These are phyloP conservation scores for Leonotis leonurus DNA, from an alignment of 257 asterid genomes.

Conservation along the genomic window DNA sequence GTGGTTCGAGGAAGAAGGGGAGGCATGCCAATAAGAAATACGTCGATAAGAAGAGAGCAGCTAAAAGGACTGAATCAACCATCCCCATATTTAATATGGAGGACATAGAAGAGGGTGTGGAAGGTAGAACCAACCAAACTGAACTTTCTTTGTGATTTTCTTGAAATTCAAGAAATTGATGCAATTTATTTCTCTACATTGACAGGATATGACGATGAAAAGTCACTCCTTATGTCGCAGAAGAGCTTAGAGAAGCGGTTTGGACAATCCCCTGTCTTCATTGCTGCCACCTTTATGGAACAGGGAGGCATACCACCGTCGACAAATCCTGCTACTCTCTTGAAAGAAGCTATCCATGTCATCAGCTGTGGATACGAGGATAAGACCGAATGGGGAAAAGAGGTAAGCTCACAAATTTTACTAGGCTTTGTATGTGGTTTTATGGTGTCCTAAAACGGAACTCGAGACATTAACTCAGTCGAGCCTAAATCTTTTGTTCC, in stretches of 20 bases:
- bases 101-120: conserved; percentile 83
- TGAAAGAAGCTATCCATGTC: conserved; percentile 97
- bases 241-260: conserved; percentile 92
- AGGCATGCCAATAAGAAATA: conserved; percentile 54
- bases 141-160: not conserved
- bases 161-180: not conserved
- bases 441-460: not conserved
- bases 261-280: conserved; percentile 92
- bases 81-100: conserved; percentile 74
- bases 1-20: conserved; percentile 70
- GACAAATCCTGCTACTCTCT: conserved; percentile 66
- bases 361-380: conserved; percentile 96
- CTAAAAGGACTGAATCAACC: conserved; percentile 73
- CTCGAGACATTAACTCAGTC: not conserved
- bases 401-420: conserved; percentile 38
- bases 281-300: conserved; percentile 90
- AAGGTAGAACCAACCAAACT: conserved; percentile 38
- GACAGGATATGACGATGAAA: conserved; percentile 63
- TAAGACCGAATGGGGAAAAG: conserved; percentile 97
- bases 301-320: conserved; percentile 88
- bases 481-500: conserved; percentile 4
- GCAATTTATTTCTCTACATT: not conserved
- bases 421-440: not conserved
- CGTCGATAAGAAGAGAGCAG: conserved; percentile 63
- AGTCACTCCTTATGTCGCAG: conserved; percentile 85